Conservation (phyloP, 2,329 filamentous ascomycete genomes). For the Rutstroemia sp. region DNA sequence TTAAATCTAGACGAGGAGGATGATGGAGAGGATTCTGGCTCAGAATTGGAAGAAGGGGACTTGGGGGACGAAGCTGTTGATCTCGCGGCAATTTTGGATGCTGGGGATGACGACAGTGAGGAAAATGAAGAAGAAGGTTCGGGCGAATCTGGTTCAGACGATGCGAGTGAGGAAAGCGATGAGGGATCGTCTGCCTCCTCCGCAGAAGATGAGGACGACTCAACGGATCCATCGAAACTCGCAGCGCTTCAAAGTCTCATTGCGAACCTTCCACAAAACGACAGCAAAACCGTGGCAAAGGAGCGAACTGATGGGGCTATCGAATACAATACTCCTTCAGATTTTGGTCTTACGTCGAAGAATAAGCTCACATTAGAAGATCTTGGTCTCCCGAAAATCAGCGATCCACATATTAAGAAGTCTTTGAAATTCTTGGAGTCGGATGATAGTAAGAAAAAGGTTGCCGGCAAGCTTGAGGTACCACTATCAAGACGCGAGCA, state of each 20-base stretch:
- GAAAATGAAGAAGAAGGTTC: conserved; percentile 10
- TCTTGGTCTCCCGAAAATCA: conserved; percentile 61
- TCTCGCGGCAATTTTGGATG: conserved; percentile 19
- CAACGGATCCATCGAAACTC: conserved; percentile 41
- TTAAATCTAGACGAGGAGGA: conserved; percentile 44
- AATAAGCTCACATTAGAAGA: conserved; percentile 55
- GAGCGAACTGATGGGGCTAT: conserved; percentile 40
- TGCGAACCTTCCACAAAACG: conserved; percentile 47
- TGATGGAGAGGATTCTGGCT: conserved; percentile 31
- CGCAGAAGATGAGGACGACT: conserved; percentile 38
- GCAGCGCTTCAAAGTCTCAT: conserved; percentile 63
- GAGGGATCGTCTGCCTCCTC: conserved; percentile 45
- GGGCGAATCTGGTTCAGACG: conserved; percentile 36
- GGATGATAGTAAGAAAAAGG: conserved; percentile 45
- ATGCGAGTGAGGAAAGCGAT: conserved; percentile 43
- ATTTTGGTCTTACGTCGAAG: conserved; percentile 49
- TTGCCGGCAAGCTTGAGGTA: conserved; percentile 60
- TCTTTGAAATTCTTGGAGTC: conserved; percentile 68
- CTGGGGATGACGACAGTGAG: conserved; percentile 69
- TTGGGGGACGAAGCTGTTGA: conserved; percentile 36
- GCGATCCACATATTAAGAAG: conserved; percentile 69
- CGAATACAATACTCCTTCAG: conserved; percentile 54
- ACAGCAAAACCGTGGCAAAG: conserved; percentile 19
- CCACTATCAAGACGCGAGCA: conserved; percentile 82
- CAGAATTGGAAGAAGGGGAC: conserved; percentile 62